These are phyloP conservation scores for Cercophora samala DNA, from an alignment of 495 filamentous ascomycete species.

Conservation along the genomic window DNA sequence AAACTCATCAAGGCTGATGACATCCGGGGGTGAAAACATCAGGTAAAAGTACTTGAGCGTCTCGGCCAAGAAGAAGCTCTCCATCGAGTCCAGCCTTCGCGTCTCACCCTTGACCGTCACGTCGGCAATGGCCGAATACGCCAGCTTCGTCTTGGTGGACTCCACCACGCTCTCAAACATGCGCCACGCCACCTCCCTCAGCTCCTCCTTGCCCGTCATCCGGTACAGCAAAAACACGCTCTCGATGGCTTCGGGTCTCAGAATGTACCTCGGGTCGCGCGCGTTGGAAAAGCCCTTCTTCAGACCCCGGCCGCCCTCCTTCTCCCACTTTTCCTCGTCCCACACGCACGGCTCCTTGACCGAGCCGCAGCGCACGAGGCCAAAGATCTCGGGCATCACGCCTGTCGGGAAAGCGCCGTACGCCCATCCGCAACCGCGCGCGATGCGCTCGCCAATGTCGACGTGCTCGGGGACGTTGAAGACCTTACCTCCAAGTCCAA, in stretches of 20 bases:
- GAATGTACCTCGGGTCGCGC: conserved; percentile 38
- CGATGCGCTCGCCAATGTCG: conserved; percentile 69
- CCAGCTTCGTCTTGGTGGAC: conserved; percentile 56
- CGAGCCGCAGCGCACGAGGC: conserved; percentile 43
- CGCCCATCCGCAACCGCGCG: conserved; percentile 87
- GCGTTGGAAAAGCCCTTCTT: conserved; percentile 54
- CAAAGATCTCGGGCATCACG: conserved; percentile 82
- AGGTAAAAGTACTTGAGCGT: conserved; percentile 66
- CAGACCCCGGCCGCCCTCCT: conserved; percentile 33
- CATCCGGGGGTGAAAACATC: conserved; percentile 69
- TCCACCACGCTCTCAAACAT: conserved; percentile 70
- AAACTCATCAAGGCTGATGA: conserved; percentile 69
- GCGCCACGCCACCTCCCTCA: conserved; percentile 67
- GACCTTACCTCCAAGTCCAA: conserved; percentile 75
- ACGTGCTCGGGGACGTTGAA: conserved; percentile 68
- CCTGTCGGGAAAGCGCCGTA: conserved; percentile 74
- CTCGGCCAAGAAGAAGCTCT: conserved; percentile 52
- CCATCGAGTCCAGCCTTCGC: conserved; percentile 47
- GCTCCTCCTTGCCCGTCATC: conserved; percentile 62
- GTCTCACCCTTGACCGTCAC: conserved; percentile 40
- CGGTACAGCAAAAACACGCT: conserved; percentile 73
- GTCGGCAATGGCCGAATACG: conserved; percentile 56
- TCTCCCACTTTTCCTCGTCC: conserved; percentile 29
- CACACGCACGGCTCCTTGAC: conserved; percentile 19
- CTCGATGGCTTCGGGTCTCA: conserved; percentile 67